A percentile compares a stretch with the other conserved stretches of the same genome.
These are phyloP conservation scores for Botryosphaeria dothidea DNA, from an alignment of 2,329 filamentous ascomycete species.

Conservation along the genomic window DNA sequence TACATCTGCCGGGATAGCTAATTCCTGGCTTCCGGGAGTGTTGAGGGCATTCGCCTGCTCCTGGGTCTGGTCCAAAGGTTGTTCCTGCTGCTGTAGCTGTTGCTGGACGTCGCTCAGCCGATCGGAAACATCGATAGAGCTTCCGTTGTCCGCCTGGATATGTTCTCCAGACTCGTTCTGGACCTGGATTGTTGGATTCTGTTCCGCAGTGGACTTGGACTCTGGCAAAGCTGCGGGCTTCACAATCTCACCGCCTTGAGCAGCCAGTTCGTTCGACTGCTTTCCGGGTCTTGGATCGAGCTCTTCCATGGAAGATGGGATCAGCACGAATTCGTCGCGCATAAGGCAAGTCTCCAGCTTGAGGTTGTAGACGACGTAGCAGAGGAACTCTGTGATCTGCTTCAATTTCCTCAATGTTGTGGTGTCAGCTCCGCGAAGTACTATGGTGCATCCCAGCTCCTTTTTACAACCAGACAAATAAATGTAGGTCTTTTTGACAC, in stretches of 20 bases:
- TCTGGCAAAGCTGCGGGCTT: neutral
- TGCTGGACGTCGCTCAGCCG: neutral
- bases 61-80: slow-evolving; percentile 12
- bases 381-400: slow-evolving; percentile 96
- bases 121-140: neutral
- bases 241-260: neutral
- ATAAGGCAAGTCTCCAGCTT: slow-evolving; percentile 94
- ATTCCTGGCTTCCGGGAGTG: slow-evolving; percentile 42
- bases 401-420: slow-evolving; percentile 77
- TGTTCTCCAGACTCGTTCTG: neutral
- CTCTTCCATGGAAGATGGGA: slow-evolving; percentile 63
- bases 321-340: slow-evolving; percentile 86
- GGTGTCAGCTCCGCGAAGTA: slow-evolving; percentile 77
- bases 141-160: neutral
- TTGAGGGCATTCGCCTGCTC: slow-evolving; percentile 19
- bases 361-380: slow-evolving; percentile 97
- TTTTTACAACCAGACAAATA: slow-evolving; percentile 89
- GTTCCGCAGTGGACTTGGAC: neutral
- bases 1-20: slow-evolving; percentile 67
- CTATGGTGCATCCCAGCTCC: slow-evolving; percentile 92
- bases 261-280: neutral
- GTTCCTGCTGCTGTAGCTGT: neutral
- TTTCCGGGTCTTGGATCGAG: neutral
- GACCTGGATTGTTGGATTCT: neutral
- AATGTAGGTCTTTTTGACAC: slow-evolving; percentile 90